These are phyloP conservation scores for Neurospora tetrasperma DNA, from an alignment of 495 filamentous ascomycete genomes.

Conservation along the genomic window DNA sequence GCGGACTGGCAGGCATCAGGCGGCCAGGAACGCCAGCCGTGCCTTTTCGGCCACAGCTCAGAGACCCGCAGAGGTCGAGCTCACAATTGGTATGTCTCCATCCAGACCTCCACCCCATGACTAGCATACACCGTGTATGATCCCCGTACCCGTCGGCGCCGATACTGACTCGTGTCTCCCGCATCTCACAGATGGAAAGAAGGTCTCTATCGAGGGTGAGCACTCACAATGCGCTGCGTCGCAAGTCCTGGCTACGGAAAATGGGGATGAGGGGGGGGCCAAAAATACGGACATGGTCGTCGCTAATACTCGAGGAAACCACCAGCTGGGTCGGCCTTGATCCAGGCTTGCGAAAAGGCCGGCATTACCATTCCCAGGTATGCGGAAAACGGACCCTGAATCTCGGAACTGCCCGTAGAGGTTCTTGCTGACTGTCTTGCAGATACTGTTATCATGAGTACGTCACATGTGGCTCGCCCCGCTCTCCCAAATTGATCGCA, in stretches of 20 bases:
- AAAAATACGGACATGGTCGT: constrained; percentile 1
- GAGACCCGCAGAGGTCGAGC: constrained; percentile 80
- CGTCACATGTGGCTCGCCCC: constrained; percentile 15
- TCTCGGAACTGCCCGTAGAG: neutral
- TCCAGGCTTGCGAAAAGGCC: constrained; percentile 98
- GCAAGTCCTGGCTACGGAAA: neutral
- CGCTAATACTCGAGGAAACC: constrained; percentile 11
- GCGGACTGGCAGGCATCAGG: constrained; percentile 60
- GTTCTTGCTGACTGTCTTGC: constrained; percentile 28
- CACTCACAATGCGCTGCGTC: neutral
- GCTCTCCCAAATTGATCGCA: constrained; percentile 1
- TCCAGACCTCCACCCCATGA: neutral
- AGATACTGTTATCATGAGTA: constrained; percentile 99
- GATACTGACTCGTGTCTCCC: constrained; percentile 19
- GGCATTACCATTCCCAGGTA: constrained; percentile 81
- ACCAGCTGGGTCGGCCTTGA: constrained; percentile 80
- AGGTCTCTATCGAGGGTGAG: constrained; percentile 86
- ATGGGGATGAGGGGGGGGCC: neutral
- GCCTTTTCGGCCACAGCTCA: constrained; percentile 63
- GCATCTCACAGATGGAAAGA: constrained; percentile 71
- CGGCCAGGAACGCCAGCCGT: constrained; percentile 48
- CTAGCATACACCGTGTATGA: neutral
- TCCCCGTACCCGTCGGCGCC: constrained; percentile 3
- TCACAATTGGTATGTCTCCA: constrained; percentile 69
- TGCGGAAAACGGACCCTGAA: constrained; percentile 7